phyloP scores from a whole-genome alignment of 139 green algal genomes.

The Micromonas commoda region DNA sequence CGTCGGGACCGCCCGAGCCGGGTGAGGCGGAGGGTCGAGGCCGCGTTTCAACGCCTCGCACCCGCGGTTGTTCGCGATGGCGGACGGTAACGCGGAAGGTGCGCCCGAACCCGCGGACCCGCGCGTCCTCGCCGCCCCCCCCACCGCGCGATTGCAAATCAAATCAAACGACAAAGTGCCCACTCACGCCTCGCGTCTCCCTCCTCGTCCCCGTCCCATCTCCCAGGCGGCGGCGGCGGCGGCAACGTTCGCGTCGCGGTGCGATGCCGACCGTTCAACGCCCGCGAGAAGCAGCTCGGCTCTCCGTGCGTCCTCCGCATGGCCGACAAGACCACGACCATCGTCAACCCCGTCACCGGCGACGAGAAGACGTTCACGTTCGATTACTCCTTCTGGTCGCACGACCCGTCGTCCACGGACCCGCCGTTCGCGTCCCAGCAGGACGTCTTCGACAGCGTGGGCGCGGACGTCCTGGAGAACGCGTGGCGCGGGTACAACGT shows the following conservation, averaged over 20 bases:
- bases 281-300: neutral
- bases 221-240: neutral
- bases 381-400: neutral
- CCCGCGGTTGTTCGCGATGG: too few species aligned
- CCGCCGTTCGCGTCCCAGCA: constrained; percentile 9
- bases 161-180: neutral
- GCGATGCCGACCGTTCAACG: constrained; percentile 56
- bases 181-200: neutral
- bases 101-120: neutral
- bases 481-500: constrained; percentile 26
- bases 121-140: constrained; percentile 37
- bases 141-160: constrained; percentile 28
- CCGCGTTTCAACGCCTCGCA: too few species aligned
- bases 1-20: too few species aligned
- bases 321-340: neutral
- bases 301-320: neutral
- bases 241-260: constrained; percentile 32
- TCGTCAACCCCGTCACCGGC: neutral
- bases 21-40: too few species aligned
- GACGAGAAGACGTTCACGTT: neutral
- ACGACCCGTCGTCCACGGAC: neutral
- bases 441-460: constrained; percentile 17
- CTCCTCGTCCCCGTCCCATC: neutral
- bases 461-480: constrained; percentile 10
- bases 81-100: neutral